Evolutionary conservation across 139 green algal species (phyloP).

Genomic region (Nannochloris sp.): DNA sequence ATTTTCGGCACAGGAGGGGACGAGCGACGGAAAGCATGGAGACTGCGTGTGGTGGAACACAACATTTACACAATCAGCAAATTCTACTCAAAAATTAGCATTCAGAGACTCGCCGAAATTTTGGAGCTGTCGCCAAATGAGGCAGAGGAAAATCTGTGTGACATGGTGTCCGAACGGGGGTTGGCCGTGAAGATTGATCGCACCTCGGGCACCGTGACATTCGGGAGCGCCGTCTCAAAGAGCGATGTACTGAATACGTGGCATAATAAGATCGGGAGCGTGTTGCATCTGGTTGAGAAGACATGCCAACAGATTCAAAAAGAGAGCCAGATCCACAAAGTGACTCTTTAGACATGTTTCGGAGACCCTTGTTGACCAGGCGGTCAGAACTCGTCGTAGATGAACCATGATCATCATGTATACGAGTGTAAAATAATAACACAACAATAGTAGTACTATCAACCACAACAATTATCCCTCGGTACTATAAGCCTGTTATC

Average conservation of each 20-base stretch:
- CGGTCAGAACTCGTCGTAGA: not conserved
- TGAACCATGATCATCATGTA: too few species aligned
- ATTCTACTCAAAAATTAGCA: slow-evolving; percentile 77
- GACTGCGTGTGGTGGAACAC: slow-evolving; percentile 79
- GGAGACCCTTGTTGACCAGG: not conserved
- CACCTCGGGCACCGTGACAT: slow-evolving; percentile 75
- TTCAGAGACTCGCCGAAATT: slow-evolving; percentile 70
- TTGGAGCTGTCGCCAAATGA: slow-evolving; percentile 68
- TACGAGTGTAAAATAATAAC: too few species aligned
- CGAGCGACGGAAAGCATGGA: slow-evolving; percentile 21
- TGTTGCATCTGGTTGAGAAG: slow-evolving; percentile 85
- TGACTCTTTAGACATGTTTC: slow-evolving; percentile 33
- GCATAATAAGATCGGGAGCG: slow-evolving; percentile 64
- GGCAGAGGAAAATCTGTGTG: slow-evolving; percentile 81
- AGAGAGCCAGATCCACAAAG: slow-evolving; percentile 83
- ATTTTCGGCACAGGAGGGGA: slow-evolving; percentile 41
- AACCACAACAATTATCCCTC: too few species aligned
- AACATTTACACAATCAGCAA: slow-evolving; percentile 85
- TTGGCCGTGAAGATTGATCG: slow-evolving; percentile 87
- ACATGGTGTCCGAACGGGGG: slow-evolving; percentile 77
- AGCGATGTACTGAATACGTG: slow-evolving; percentile 73
- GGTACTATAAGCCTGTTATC: too few species aligned
- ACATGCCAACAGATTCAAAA: slow-evolving; percentile 87
- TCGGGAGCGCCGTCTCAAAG: slow-evolving; percentile 36
- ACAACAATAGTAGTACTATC: too few species aligned